These are phyloP conservation scores for Canavalia ensiformis DNA, from an alignment of 306 rosid species.

Conservation along the genomic window DNA sequence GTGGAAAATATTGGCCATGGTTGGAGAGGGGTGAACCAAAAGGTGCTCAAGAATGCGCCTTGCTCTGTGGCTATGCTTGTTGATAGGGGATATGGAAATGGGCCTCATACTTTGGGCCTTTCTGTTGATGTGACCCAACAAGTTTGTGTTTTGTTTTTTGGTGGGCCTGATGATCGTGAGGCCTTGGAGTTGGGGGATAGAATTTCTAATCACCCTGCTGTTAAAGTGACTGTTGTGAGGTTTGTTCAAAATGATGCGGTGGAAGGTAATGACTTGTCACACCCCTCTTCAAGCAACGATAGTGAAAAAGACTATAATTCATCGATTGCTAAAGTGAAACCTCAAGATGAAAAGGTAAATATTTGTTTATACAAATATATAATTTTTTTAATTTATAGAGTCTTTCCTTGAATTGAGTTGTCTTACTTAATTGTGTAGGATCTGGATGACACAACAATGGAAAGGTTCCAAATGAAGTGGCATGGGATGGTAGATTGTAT, in stretches of 20 bases:
- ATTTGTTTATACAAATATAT: neutral
- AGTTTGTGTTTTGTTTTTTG: neutral
- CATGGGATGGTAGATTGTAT: neutral
- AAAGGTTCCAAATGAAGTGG: neutral
- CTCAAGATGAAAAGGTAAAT: neutral
- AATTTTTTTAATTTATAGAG: neutral
- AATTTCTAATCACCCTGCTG: neutral
- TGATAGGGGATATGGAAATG: neutral
- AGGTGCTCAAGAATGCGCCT: neutral
- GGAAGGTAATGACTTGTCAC: conserved; percentile 3
- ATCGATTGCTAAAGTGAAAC: neutral
- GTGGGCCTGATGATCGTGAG: conserved; percentile 5
- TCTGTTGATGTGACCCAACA: neutral
- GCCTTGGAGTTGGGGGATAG: neutral
- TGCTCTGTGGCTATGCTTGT: conserved; percentile 17
- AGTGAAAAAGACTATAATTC: neutral
- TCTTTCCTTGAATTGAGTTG: neutral
- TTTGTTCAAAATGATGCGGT: neutral
- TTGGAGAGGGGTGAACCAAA: conserved; percentile 6
- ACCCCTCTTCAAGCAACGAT: neutral
- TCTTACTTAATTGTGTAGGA: neutral
- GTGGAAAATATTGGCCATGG: neutral
- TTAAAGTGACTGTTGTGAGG: conserved; percentile 4
- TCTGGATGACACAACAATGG: neutral
- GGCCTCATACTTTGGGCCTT: neutral